A percentile compares a stretch with the other conserved stretches of the same genome.
These are phyloP conservation scores for Gynochthodes officinalis DNA, from an alignment of 257 asterid species.

Conservation along the genomic window DNA sequence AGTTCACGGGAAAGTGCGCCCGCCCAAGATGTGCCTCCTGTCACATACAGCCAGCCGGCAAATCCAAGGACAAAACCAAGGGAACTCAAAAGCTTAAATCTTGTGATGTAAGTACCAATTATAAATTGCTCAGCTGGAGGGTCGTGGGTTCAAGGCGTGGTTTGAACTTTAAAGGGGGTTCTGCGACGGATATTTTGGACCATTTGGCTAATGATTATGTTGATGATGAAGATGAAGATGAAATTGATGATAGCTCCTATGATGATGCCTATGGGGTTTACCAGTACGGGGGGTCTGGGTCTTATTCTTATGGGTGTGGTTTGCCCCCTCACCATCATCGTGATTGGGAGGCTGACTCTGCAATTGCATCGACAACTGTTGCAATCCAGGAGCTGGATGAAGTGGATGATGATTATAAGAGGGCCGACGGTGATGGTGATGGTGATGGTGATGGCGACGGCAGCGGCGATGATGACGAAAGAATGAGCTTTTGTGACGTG, in stretches of 20 bases:
- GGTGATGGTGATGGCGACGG: not conserved
- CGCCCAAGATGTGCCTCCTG: conserved; percentile 53
- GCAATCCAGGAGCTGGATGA: conserved; percentile 20
- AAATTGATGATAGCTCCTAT: conserved; percentile 2
- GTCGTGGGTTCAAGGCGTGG: conserved; percentile 49
- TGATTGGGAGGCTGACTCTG: conserved; percentile 9
- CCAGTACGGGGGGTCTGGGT: not conserved
- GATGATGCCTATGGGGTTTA: not conserved
- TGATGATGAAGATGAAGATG: conserved; percentile 17
- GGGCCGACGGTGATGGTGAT: not conserved
- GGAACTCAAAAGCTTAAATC: conserved; percentile 50
- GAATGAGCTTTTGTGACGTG: conserved; percentile 38
- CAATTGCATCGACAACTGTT: not conserved
- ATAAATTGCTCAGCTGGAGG: conserved; percentile 48
- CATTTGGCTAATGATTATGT: conserved; percentile 33
- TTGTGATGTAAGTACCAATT: conserved; percentile 26
- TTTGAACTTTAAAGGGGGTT: conserved; percentile 40
- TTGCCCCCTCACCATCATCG: not conserved
- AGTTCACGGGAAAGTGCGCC: conserved; percentile 74
- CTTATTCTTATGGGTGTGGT: not conserved
- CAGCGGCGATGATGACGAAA: conserved; percentile 22
- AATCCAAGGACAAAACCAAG: conserved; percentile 62
- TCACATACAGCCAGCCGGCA: conserved; percentile 48
- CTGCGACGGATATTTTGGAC: conserved; percentile 62
- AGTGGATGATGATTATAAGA: too few species aligned